Base-by-base conservation (phyloP, 2,329 filamentous ascomycete species). In the Stachybotrys elegans region DNA sequence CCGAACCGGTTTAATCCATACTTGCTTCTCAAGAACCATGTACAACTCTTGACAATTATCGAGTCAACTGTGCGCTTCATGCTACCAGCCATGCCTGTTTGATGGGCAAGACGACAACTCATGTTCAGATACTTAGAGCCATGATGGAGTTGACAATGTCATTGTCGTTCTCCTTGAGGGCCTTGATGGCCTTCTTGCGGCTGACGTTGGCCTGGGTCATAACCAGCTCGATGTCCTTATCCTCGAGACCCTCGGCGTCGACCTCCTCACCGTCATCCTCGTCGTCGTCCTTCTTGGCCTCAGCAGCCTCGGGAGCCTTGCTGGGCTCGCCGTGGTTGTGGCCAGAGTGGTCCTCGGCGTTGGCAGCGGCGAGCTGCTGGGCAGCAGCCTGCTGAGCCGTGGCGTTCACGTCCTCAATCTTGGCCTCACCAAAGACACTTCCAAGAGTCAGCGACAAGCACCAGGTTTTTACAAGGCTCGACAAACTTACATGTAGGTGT, bases 121-220 rank as follows among this genome's bases (percentile, higher is more conserved):
- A 50, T 49, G 46, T 43, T 67, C 76, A 91, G 78, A 89, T 84
- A 77, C 86, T 90, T 69, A 98, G 76, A 58, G 92, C 91, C 93
- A 98, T 98, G 76, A 98, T 98, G 60, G 93, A 96, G 81, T 98
- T 98, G 78, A 98, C 93, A 75, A 98, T 98, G 68, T 98, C 93
- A 65, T 97, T 96, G 75, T 97, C 92, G 68, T 98, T 98, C 78
- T 97, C 93, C 78, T 90, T 91, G 66, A 98, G 80, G 45, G 94
- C 93, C 77, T 97, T 98, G 76, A 98, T 83, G 50, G 93, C 93
- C 83, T 97, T 97, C 77, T 95, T 96, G 70, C 93, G 83, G 59
- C 89, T 95, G 61, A 98, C 94, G 62, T 78, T 93, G 60, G 93
- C 93, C 75, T 98, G 92, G 59, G 88, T 89, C 89, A 97, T 96